These are phyloP conservation scores for Suillus plorans DNA, from an alignment of 768 basidiomycete species.

Conservation along the genomic window DNA sequence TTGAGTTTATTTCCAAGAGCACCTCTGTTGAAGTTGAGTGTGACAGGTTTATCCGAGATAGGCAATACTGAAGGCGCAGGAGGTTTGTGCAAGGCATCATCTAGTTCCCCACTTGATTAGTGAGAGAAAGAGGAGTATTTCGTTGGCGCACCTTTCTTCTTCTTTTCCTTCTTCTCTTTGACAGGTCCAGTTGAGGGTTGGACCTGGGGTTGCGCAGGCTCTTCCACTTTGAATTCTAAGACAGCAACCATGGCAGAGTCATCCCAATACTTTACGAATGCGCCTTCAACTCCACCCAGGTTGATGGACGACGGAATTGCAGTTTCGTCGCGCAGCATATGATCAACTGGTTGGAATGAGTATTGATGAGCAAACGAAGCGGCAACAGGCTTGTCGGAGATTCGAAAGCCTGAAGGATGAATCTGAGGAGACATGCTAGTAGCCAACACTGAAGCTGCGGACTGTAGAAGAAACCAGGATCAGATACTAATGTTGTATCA, in stretches of 20 bases:
- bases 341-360: slow-evolving; percentile 83
- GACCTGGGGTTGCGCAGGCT: slow-evolving; percentile 39
- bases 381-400: slow-evolving; percentile 85
- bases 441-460: slow-evolving; percentile 78
- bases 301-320: slow-evolving; percentile 65
- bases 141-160: slow-evolving; percentile 51
- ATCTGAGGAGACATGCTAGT: slow-evolving; percentile 84
- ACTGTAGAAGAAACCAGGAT: slow-evolving; percentile 43
- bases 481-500: neutral
- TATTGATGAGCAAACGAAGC: slow-evolving; percentile 91
- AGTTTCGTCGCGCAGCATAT: slow-evolving; percentile 74
- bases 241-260: slow-evolving; percentile 75
- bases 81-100: slow-evolving; percentile 37
- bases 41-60: slow-evolving; percentile 79
- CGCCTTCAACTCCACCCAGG: slow-evolving; percentile 70
- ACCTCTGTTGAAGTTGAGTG: slow-evolving; percentile 66
- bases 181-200: slow-evolving; percentile 43
- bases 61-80: slow-evolving; percentile 67
- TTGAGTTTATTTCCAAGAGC: slow-evolving; percentile 18
- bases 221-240: slow-evolving; percentile 77
- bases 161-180: slow-evolving; percentile 61
- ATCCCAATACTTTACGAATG: slow-evolving; percentile 91
- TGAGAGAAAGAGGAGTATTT: neutral
- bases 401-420: slow-evolving; percentile 92
- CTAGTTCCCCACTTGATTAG: slow-evolving; percentile 17